Evolutionary conservation across 495 filamentous ascomycete genomes (phyloP), one percentile per base, ranked within the genome.

Genomic region (Tuber melanosporum): DNA sequence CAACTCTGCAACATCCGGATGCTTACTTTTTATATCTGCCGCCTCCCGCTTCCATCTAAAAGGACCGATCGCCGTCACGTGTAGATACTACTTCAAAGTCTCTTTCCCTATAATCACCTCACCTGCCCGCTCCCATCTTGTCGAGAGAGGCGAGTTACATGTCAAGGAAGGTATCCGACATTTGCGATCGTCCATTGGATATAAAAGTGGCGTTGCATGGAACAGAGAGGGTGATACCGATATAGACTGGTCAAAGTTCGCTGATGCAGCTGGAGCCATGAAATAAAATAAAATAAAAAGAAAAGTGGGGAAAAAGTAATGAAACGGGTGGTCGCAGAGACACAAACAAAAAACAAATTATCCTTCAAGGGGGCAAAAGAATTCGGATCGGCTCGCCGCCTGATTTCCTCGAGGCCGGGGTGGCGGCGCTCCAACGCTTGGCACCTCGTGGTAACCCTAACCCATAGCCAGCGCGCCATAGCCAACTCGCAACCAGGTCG

Each of bases 11-110:
- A 80, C 78, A 80, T 80, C 78, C 77, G 78, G 77, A 80, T 80
- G 74, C 78, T 80, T 80, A 80, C 78, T 80, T 80, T 80, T 80
- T 80, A 80, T 80, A 80, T 80, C 77, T 80, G 78, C 78, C 78
- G 78, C 78, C 77, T 80, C 78, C 78, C 78, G 78, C 78, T 80
- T 80, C 78, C 78, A 80, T 80, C 78, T 80, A 79, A 80, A 80
- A 80, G 78, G 77, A 76, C 77, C 78, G 78, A 80, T 80, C 78
- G 73, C 74, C 47, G 73, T 80, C 78, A 80, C 78, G 78, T 80
- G 78, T 80, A 44, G 71, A 80, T 80, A 76, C 62, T 41, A n/a
- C 73, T 22, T 70, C 76, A 80, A 73, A 76, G 71, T 71, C 73
- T 73, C 75, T 32, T 26, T 36, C 57, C 12, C 32, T 36, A 19